These are phyloP conservation scores for Halenospora varia DNA, from an alignment of 495 filamentous ascomycete genomes.

Conservation along the genomic window DNA sequence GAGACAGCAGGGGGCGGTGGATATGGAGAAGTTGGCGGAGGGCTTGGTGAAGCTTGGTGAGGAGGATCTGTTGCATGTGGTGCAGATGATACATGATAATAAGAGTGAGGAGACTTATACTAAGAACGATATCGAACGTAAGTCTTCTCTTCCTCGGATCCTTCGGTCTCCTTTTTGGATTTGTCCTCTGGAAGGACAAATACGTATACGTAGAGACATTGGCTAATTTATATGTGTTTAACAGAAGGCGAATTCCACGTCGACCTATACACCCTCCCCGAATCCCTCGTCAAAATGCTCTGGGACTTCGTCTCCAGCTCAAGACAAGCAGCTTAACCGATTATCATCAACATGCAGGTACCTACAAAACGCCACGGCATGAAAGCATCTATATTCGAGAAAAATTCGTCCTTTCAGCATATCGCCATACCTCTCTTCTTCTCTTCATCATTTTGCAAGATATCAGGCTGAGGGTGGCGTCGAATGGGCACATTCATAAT, in stretches of 20 bases:
- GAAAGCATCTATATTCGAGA: no score
- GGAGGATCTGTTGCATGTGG: slow-evolving; percentile 88
- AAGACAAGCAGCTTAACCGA: no score
- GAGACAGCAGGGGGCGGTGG: slow-evolving; percentile 63
- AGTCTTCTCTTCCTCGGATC: slow-evolving; percentile 34
- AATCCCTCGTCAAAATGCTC: slow-evolving; percentile 77
- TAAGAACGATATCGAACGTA: slow-evolving; percentile 94
- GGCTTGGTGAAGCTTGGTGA: slow-evolving; percentile 77
- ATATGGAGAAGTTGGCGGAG: slow-evolving; percentile 98
- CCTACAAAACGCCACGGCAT: no score
- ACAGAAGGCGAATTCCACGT: slow-evolving; percentile 97
- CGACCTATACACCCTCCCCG: slow-evolving; percentile 92
- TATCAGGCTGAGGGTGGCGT: no score
- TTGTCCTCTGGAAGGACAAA: neutral
- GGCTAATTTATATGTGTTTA: neutral
- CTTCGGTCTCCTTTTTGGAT: neutral
- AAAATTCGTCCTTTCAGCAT: no score
- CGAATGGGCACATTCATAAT: no score
- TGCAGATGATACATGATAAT: slow-evolving; percentile 97
- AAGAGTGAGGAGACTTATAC: slow-evolving; percentile 89
- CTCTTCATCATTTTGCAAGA: no score
- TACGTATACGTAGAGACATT: neutral
- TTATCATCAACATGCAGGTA: no score
- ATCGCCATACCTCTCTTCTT: no score
- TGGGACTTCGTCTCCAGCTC: slow-evolving; percentile 84